A percentile compares a stretch with the other conserved stretches of the same genome.
These are phyloP conservation scores for Globisporangium sylvaticum DNA, from an alignment of 352 stramenopile species.

Conservation along the genomic window DNA sequence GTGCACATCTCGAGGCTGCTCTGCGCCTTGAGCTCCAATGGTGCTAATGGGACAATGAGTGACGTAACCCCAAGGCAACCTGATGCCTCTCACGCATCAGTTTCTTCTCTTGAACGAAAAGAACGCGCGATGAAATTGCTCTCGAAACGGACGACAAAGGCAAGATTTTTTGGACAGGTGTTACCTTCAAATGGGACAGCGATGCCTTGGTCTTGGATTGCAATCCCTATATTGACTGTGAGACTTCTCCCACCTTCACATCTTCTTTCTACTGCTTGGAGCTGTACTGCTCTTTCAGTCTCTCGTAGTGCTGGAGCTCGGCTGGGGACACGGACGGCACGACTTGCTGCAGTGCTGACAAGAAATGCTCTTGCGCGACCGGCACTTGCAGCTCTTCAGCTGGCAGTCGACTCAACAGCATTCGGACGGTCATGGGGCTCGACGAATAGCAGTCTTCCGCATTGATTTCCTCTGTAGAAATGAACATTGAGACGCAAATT, in stretches of 20 bases:
- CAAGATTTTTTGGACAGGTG: background rate
- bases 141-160: background rate
- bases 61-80: background rate
- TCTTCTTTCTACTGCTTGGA: conserved; percentile 33
- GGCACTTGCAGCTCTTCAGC: conserved; percentile 58
- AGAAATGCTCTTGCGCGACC: conserved; percentile 56
- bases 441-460: conserved; percentile 79
- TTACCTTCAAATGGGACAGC: background rate
- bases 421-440: conserved; percentile 60
- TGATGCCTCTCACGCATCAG: background rate
- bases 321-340: conserved; percentile 82
- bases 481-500: background rate
- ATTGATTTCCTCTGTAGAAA: conserved; percentile 51
- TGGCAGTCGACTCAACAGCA: conserved; percentile 59
- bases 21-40: background rate
- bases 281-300: conserved; percentile 83
- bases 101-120: background rate
- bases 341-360: conserved; percentile 48
- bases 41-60: background rate
- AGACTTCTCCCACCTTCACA: background rate
- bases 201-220: background rate
- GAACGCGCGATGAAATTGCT: background rate
- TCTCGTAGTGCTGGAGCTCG: conserved; percentile 87
- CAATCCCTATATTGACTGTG: background rate
- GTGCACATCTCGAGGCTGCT: background rate